These are phyloP conservation scores for Nicotiana noctiflora DNA, from an alignment of 257 asterid species.

Conservation along the genomic window DNA sequence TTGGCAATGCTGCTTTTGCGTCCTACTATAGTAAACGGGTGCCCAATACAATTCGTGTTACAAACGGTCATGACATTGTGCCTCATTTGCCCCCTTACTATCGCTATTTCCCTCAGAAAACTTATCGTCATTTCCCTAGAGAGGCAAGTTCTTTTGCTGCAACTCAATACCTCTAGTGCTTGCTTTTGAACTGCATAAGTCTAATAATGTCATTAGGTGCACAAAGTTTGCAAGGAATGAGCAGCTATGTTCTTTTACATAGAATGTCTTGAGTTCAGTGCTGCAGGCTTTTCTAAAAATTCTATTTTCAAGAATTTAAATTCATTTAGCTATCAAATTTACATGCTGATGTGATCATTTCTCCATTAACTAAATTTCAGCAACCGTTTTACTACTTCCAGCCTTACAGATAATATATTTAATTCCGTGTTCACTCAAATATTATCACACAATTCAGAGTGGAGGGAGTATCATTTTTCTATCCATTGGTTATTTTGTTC, in stretches of 20 bases:
- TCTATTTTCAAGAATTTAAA: not conserved
- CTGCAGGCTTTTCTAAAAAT: not conserved
- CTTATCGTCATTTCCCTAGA: constrained; percentile 87
- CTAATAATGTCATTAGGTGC: not conserved
- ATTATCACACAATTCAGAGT: not conserved
- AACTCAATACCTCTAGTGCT: not conserved
- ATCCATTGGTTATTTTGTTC: not conserved
- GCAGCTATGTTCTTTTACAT: not conserved
- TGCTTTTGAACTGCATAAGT: not conserved
- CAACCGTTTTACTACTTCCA: not conserved
- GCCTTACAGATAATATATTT: not conserved
- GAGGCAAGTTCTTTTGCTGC: constrained; percentile 48
- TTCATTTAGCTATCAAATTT: not conserved
- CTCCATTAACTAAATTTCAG: constrained; percentile 1
- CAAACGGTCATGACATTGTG: constrained; percentile 82
- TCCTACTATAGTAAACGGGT: constrained; percentile 55
- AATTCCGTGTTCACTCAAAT: not conserved
- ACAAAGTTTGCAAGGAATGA: not conserved
- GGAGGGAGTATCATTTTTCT: not conserved
- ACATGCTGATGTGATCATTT: not conserved
- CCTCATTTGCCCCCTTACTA: constrained; percentile 99
- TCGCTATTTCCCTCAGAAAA: constrained; percentile 57
- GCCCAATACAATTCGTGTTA: constrained; percentile 77
- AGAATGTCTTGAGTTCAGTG: not conserved
- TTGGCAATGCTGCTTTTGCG: constrained; percentile 79